phyloP scores from a whole-genome alignment of 2,329 filamentous ascomycete species.

The Aspergillus calidoustus region DNA sequence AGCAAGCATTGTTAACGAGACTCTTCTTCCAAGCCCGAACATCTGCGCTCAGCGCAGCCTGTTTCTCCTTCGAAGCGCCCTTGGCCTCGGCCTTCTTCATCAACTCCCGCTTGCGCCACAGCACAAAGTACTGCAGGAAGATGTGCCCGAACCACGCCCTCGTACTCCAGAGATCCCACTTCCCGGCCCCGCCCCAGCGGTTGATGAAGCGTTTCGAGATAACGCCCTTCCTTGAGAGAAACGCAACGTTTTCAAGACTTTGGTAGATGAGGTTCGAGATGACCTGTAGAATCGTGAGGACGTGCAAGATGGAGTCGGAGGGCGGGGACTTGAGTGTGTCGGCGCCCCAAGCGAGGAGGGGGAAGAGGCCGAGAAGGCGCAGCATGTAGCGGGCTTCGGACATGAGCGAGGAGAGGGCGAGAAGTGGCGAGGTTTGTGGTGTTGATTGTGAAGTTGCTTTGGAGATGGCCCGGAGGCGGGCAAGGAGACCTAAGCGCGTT shows the following conservation, averaged over 20 bases:
- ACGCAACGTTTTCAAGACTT: constrained; percentile 80
- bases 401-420: constrained; percentile 53
- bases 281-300: constrained; percentile 71
- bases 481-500: constrained; percentile 51
- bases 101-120: constrained; percentile 55
- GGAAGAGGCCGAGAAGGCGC: constrained; percentile 67
- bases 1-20: constrained; percentile 71
- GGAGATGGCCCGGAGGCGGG: constrained; percentile 33
- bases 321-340: constrained; percentile 56
- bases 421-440: constrained; percentile 46
- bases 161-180: constrained; percentile 72
- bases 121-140: constrained; percentile 71
- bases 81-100: constrained; percentile 35
- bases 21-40: constrained; percentile 65
- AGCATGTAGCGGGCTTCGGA: constrained; percentile 58
- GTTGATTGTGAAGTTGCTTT: constrained; percentile 37
- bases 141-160: constrained; percentile 83
- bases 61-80: constrained; percentile 33
- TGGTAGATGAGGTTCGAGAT: constrained; percentile 72
- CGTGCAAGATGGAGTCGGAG: constrained; percentile 51
- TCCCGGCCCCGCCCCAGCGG: constrained; percentile 57
- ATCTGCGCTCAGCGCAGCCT: constrained; percentile 37
- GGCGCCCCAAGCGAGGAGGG: constrained; percentile 79
- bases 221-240: constrained; percentile 74
- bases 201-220: constrained; percentile 53